phyloP scores from a whole-genome alignment of 1,139 yeast genomes.

The Candida dubliniensis region DNA sequence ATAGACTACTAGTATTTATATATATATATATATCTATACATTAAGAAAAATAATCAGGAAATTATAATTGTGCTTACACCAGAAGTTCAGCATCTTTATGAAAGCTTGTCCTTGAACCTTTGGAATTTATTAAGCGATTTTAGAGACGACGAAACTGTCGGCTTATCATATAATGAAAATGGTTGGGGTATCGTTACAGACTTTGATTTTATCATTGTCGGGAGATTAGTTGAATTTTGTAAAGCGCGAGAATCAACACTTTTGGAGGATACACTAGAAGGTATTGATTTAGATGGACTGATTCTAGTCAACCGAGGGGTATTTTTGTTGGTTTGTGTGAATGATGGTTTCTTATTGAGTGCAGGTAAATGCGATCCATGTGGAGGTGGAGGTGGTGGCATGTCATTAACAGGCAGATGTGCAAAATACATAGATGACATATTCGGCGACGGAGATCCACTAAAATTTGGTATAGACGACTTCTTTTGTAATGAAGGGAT shows the following conservation, averaged over 20 bases:
- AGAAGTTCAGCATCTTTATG: constrained; percentile 14
- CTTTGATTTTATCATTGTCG: constrained; percentile 12
- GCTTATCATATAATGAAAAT: constrained; percentile 38
- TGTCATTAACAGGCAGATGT: constrained; percentile 17
- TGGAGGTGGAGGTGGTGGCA: constrained; percentile 18
- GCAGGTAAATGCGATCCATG: constrained; percentile 2
- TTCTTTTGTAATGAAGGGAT: constrained; percentile 18
- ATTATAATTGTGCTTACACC: background rate
- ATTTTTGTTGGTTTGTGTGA: background rate
- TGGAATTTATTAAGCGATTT: constrained; percentile 35
- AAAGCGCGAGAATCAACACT: constrained; percentile 3
- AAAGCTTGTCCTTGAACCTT: constrained; percentile 30
- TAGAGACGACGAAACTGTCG: constrained; percentile 49
- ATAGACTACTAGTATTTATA: no score
- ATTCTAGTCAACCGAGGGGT: constrained; percentile 9
- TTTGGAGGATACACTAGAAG: constrained; percentile 7
- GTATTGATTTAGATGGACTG: constrained; percentile 14
- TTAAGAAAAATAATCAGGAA: background rate
- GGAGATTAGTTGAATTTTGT: constrained; percentile 8
- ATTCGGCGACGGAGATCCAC: constrained; percentile 15
- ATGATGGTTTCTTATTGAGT: constrained; percentile 10
- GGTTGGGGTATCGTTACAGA: constrained; percentile 24
- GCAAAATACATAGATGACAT: no score
- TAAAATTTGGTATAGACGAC: constrained; percentile 18
- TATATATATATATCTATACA: no score